Base-by-base conservation (phyloP, 495 filamentous ascomycete genomes). In the Aspergillus diversus region DNA sequence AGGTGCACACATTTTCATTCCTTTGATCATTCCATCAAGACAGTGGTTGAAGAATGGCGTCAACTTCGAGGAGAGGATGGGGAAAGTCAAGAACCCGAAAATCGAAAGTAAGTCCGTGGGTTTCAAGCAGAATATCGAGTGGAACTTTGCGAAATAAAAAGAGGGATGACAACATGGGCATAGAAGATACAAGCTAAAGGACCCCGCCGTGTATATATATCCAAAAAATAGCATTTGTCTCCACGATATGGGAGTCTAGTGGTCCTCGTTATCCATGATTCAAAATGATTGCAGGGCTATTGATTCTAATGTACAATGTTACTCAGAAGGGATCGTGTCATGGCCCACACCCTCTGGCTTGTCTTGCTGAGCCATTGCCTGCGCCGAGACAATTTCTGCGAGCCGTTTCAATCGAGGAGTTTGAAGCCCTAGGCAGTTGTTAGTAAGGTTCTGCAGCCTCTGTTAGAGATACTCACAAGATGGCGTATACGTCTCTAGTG, bases 401-500 rank as follows among this genome's bases (percentile, higher is more conserved):
- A 99, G 82, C 49, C 96, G 87, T 79, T 97, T 96, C 60, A 99
- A 76, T 52, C 93, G 87, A 31, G 94, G 93, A 21, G 93, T 97
- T 90, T 97, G 96, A 51, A 99, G 84, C 93, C 95, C 92, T 81
- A 33, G 54, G 50, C 52, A 37, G 39, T 55, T 11, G 61, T 76
- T 63, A 69, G 71, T 35, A 58, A 63, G 12, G 12, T 16, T 39
- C 16, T 48, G 11, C 4, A 13, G 21, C 31, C 37, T 31, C 50
- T 42, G 4, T 35, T 9, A 34, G 33, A 5, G 8, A 27, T 60
- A 85, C 90, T 79, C 80, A 93, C 91, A 97, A 17, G 92, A 95
- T 37, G 95, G 96, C 17, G 95, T 97, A 73, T 98, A 98, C 8
- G 96, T 99, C 80, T 99, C 96, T 69, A 99, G 73, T 34, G 96